Evolutionary conservation across 352 stramenopile genomes (phyloP), one percentile per base, ranked within the genome.

Genomic region (Phytopythium sindhum): DNA sequence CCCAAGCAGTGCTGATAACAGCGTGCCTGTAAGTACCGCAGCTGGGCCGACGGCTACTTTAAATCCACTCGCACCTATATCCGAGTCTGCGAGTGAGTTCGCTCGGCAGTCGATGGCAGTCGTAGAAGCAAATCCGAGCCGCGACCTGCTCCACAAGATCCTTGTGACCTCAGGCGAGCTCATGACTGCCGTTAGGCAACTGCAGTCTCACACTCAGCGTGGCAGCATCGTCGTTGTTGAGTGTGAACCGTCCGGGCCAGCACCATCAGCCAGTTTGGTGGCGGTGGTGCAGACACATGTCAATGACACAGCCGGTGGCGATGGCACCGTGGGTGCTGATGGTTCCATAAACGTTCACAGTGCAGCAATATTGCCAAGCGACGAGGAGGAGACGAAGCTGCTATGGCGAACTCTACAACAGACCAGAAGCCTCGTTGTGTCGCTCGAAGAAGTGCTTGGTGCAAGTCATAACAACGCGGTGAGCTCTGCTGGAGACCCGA

Each of bases 361-460:
- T 3, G 6, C 24, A 29, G 35, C 35, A n/a, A 5, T 19, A 7
- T 4, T 50, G 4, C 12, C 35, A 59, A 67, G 44, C 15, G 28
- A 48, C 11, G 35, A 26, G 47, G 37, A 67, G 57, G 28, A 65
- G 19, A 19, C 23, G 2, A 39, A 66, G 17, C 28, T 75, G 19
- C 71, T 77, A 39, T 65, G 69, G 28, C 70, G 57, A 60, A 72
- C 67, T 11, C 69, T 77, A 33, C 57, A 68, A 26, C 67, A 77
- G 35, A 63, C 65, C 0, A 61, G 73, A 12, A 62, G 64, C 21
- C 60, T 77, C n/a, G 61, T 77, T 19, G 61, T 60, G 14, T 77
- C 70, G 10, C 67, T 77, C 45, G 64, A 74, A 24, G 56, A 73
- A 35, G 65, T 64, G 19, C 41, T 77, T 9, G 56, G 19, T 1